Evolutionary conservation across 208 protist species (phyloP).

Genomic region (Entamoeba histolytica): DNA sequence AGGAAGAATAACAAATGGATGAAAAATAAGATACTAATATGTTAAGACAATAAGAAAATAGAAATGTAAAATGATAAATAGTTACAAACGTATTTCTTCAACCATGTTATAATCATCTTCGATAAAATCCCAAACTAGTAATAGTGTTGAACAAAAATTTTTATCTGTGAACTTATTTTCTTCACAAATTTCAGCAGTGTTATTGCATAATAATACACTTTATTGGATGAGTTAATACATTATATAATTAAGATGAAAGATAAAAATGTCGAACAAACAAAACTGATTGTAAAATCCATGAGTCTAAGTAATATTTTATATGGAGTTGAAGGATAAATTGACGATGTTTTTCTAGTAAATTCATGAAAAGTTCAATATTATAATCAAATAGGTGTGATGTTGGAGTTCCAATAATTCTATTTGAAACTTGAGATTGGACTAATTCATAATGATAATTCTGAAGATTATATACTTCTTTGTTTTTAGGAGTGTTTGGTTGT

Average conservation of each 20-base stretch:
- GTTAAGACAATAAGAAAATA: background rate
- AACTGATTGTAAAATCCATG: background rate
- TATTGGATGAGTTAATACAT: too few species aligned
- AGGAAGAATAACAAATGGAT: too few species aligned
- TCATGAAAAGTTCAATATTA: background rate
- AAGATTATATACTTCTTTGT: too few species aligned
- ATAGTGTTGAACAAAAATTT: background rate
- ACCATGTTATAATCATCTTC: background rate
- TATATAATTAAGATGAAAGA: too few species aligned
- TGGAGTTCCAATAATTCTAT: background rate
- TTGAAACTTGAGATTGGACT: too few species aligned
- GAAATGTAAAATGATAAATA: background rate
- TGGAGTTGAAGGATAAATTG: background rate
- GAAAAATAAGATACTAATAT: too few species aligned
- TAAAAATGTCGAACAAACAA: background rate
- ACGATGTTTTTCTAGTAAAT: background rate
- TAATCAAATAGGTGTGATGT: background rate
- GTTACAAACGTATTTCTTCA: background rate
- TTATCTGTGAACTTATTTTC: background rate
- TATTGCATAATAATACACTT: too few species aligned
- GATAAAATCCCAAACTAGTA: background rate
- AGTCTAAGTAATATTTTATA: background rate
- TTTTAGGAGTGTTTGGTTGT: too few species aligned
- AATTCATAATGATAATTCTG: too few species aligned
- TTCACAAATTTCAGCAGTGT: background rate